Evolutionary conservation across 2,329 filamentous ascomycete species (phyloP).

Genomic region (Graphilbum sp.): DNA sequence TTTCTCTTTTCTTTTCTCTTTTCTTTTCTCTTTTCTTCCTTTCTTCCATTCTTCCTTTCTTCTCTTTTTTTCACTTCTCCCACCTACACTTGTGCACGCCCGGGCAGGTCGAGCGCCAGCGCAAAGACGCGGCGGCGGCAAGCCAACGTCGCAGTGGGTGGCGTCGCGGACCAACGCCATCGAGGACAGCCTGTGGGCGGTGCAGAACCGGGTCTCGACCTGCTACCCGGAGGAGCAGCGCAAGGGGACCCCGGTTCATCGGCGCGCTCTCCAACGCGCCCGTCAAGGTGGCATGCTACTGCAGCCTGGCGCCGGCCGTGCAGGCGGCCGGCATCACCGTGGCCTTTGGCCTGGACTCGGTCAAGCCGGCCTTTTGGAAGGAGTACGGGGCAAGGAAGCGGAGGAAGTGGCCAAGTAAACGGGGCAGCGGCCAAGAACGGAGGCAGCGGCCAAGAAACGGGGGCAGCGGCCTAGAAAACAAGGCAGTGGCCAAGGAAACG

Average conservation of each 20-base stretch:
- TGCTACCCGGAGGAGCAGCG: slow-evolving; percentile 1
- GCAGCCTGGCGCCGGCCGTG: not conserved
- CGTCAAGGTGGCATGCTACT: not conserved
- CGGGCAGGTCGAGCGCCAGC: no score
- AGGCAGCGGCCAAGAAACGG: no score
- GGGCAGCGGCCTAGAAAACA: no score
- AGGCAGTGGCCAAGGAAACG: no score
- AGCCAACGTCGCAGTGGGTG: not conserved
- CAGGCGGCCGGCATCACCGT: slow-evolving; percentile 2
- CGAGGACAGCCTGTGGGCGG: slow-evolving; percentile 1
- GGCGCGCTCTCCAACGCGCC: slow-evolving; percentile 1
- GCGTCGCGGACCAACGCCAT: slow-evolving; percentile 1
- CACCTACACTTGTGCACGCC: no score
- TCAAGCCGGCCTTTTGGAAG: slow-evolving; percentile 3
- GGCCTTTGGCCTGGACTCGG: slow-evolving; percentile 1
- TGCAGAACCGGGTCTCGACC: slow-evolving; percentile 2
- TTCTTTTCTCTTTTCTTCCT: no score
- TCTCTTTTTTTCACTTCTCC: no score
- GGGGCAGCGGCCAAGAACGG: no score
- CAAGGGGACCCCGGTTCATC: slow-evolving; percentile 1
- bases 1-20: no score
- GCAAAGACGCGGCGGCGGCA: slow-evolving; percentile 1
- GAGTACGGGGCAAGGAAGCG: no score
- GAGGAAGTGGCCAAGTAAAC: no score
- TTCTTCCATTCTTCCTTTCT: no score